Evolutionary conservation across 2,329 filamentous ascomycete species (phyloP).

Genomic region (Exophiala sp.): DNA sequence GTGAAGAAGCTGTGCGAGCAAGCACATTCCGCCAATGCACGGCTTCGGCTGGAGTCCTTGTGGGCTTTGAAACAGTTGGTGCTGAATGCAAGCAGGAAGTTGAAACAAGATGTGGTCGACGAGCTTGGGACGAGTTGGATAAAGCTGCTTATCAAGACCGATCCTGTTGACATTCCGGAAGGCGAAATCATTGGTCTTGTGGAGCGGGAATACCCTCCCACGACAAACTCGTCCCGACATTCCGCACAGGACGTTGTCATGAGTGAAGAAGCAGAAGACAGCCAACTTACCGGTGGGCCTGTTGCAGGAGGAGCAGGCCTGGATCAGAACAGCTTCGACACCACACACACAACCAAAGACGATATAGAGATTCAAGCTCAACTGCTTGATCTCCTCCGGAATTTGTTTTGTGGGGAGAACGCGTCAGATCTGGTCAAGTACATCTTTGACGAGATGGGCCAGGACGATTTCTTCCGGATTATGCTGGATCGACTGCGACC

Average conservation of each 20-base stretch:
- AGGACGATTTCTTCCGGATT: slow-evolving; percentile 75
- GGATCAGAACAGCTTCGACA: slow-evolving; percentile 63
- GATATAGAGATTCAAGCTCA: slow-evolving; percentile 87
- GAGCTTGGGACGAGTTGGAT: slow-evolving; percentile 77
- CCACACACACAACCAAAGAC: slow-evolving; percentile 66
- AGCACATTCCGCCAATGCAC: slow-evolving; percentile 75
- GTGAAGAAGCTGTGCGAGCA: slow-evolving; percentile 77
- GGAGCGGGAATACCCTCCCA: slow-evolving; percentile 26
- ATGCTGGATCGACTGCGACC: slow-evolving; percentile 73
- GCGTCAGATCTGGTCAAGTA: slow-evolving; percentile 75
- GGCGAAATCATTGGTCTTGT: slow-evolving; percentile 28
- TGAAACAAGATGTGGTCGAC: slow-evolving; percentile 74
- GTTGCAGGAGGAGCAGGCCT: slow-evolving; percentile 34
- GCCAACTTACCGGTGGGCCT: not conserved
- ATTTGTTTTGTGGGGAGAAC: slow-evolving; percentile 69
- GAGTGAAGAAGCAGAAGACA: slow-evolving; percentile 30
- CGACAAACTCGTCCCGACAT: slow-evolving; percentile 1
- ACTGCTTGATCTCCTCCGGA: slow-evolving; percentile 82
- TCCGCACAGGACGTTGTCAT: slow-evolving; percentile 26
- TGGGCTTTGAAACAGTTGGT: slow-evolving; percentile 95
- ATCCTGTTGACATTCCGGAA: slow-evolving; percentile 35
- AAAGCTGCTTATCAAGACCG: slow-evolving; percentile 68
- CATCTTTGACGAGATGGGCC: slow-evolving; percentile 70
- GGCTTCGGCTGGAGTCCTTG: slow-evolving; percentile 76
- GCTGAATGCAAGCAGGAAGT: slow-evolving; percentile 63